A percentile compares a stretch with the other conserved stretches of the same genome.
Evolutionary conservation across 1,284 basidiomycete genomes (phyloP).

Genomic region (Ceratobasidium sp.): DNA sequence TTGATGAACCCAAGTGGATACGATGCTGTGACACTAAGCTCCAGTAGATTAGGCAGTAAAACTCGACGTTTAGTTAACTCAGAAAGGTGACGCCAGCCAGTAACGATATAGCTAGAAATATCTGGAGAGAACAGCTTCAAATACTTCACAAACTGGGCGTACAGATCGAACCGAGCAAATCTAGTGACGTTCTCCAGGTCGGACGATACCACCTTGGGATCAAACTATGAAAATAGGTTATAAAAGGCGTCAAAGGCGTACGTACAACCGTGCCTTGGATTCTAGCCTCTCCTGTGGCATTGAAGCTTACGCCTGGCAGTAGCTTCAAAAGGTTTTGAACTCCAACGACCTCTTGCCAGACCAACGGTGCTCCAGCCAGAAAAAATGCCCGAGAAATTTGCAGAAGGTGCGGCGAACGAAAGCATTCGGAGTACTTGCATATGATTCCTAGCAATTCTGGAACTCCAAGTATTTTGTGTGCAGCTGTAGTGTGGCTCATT

Average conservation of each 20-base stretch:
- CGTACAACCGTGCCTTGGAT: not conserved
- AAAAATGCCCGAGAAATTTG: not conserved
- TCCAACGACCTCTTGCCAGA: conserved; percentile 8
- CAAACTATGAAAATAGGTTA: not conserved
- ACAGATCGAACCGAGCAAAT: not conserved
- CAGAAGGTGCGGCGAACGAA: not conserved
- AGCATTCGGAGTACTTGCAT: not conserved
- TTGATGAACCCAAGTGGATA: not conserved
- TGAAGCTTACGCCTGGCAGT: not conserved
- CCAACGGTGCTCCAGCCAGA: not conserved
- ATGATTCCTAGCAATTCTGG: not conserved
- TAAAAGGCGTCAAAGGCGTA: too few species aligned
- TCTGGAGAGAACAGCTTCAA: not conserved
- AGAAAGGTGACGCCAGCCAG: not conserved
- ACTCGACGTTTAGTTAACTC: not conserved
- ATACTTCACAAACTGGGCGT: conserved; percentile 6
- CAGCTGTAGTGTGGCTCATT: too few species aligned
- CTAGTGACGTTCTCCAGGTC: too few species aligned
- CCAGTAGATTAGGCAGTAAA: not conserved
- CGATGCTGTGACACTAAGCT: not conserved
- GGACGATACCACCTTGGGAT: not conserved
- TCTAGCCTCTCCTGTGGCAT: not conserved
- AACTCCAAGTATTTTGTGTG: not conserved
- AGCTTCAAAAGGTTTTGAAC: not conserved
- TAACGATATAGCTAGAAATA: not conserved